Percentiles rank a stretch among this genome's conserved stretches.
Conservation (phyloP, 2,329 filamentous ascomycete genomes). For the Scedosporium minutisporum region DNA sequence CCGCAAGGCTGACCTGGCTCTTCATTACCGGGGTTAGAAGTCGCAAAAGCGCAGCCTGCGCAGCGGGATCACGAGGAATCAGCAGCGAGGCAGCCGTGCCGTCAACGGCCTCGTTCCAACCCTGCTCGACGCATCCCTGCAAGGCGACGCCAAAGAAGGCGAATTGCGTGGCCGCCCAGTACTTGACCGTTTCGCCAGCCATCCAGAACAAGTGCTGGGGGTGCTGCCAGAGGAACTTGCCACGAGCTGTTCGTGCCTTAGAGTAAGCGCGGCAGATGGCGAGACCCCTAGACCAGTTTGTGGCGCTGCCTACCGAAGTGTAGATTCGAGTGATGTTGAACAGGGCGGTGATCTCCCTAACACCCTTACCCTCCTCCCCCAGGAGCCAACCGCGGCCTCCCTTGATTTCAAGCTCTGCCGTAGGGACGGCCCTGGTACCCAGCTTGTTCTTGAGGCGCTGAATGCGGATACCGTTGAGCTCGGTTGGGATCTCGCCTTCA, state of each 20-base stretch:
- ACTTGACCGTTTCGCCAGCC: conserved; percentile 44
- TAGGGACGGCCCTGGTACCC: too few species aligned
- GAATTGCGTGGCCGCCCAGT: conserved; percentile 46
- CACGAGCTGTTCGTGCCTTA: conserved; percentile 32
- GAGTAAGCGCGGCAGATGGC: too few species aligned
- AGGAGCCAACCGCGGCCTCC: conserved; percentile 20
- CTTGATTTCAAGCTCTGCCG: too few species aligned
- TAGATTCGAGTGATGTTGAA: conserved; percentile 57
- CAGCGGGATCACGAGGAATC: too few species aligned
- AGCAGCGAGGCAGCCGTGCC: conserved; percentile 52
- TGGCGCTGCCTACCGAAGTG: conserved; percentile 42
- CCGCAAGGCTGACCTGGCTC: too few species aligned
- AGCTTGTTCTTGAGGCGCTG: too few species aligned
- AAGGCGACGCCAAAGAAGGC: conserved; percentile 42
- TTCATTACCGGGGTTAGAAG: too few species aligned
- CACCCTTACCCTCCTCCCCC: conserved; percentile 55
- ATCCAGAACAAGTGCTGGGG: conserved; percentile 49
- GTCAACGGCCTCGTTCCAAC: conserved; percentile 30
- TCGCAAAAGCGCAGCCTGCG: too few species aligned
- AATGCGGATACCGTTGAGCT: too few species aligned
- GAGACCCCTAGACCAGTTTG: conserved; percentile 34
- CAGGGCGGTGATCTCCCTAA: conserved; percentile 58
- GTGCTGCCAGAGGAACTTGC: conserved; percentile 38
- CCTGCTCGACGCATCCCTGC: conserved; percentile 31
- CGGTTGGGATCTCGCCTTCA: too few species aligned